Evolutionary conservation across 805 yeast species (phyloP).

Genomic region (Metschnikowia corniflorae): DNA sequence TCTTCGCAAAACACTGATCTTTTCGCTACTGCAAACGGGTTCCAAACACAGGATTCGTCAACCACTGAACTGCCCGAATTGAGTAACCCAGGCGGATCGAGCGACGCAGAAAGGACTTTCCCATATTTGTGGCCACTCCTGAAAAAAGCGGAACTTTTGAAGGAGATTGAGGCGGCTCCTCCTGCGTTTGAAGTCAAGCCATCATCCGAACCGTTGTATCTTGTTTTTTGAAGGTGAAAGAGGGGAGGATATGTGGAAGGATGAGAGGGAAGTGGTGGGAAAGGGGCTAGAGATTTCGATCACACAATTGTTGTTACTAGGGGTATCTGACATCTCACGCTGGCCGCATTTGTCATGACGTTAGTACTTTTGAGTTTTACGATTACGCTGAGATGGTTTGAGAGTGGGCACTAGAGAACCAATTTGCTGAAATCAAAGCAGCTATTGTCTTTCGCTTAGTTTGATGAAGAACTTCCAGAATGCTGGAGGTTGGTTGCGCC

Average conservation of each 20-base stretch:
- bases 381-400: no score
- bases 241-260: no score
- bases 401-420: no score
- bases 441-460: no score
- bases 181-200: slow-evolving; percentile 12
- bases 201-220: slow-evolving; percentile 14
- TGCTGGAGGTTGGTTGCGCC: no score
- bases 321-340: no score
- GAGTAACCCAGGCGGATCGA: background rate
- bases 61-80: background rate
- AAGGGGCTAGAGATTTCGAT: background rate
- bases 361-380: no score
- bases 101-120: slow-evolving; percentile 17
- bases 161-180: slow-evolving; percentile 19
- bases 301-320: no score
- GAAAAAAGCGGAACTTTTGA: slow-evolving; percentile 24
- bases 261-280: background rate
- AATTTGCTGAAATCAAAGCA: no score
- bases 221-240: slow-evolving; percentile 9
- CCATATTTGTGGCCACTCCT: slow-evolving; percentile 24
- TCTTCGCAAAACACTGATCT: slow-evolving; percentile 6
- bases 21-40: slow-evolving; percentile 9
- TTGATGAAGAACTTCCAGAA: no score
- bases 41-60: slow-evolving; percentile 7
- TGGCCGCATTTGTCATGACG: no score